A percentile compares a stretch with the other conserved stretches of the same genome.
Evolutionary conservation across 2,329 filamentous ascomycete genomes (phyloP).

Genomic region (Talaromyces sp.): DNA sequence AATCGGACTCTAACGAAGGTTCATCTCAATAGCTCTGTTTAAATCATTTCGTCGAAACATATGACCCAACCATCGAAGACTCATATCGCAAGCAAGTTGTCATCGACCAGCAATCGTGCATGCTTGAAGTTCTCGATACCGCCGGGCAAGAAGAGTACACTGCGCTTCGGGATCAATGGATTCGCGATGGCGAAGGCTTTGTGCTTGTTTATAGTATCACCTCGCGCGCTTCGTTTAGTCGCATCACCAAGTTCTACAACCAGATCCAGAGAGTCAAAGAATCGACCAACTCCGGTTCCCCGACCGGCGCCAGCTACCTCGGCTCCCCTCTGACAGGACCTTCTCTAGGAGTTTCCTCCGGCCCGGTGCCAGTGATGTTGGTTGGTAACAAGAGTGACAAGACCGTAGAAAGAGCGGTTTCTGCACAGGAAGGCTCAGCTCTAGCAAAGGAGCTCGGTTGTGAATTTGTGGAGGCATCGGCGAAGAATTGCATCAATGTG

Average conservation of each 20-base stretch:
- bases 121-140: slow-evolving; percentile 94
- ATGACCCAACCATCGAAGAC: slow-evolving; percentile 68
- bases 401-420: slow-evolving; percentile 92
- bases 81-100: slow-evolving; percentile 70
- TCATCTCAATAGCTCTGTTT: slow-evolving; percentile 68
- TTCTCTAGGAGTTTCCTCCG: slow-evolving; percentile 43
- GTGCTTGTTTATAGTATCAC: slow-evolving; percentile 98
- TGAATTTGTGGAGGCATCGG: slow-evolving; percentile 94
- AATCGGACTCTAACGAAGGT: neutral
- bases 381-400: slow-evolving; percentile 98
- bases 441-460: slow-evolving; percentile 89
- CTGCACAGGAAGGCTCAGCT: slow-evolving; percentile 90
- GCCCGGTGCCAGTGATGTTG: slow-evolving; percentile 90
- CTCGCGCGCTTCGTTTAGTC: slow-evolving; percentile 88
- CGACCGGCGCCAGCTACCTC: slow-evolving; percentile 51
- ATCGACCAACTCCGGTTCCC: slow-evolving; percentile 60
- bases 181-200: slow-evolving; percentile 94
- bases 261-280: slow-evolving; percentile 98
- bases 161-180: slow-evolving; percentile 95
- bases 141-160: slow-evolving; percentile 99
- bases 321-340: slow-evolving; percentile 52
- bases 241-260: slow-evolving; percentile 93
- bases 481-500: slow-evolving; percentile 97
- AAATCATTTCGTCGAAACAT: slow-evolving; percentile 97
- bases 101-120: slow-evolving; percentile 88